Evolutionary conservation across 2,329 filamentous ascomycete genomes (phyloP), one percentile per base, ranked within the genome.

Genomic region (Aspergillus eucalypticola): DNA sequence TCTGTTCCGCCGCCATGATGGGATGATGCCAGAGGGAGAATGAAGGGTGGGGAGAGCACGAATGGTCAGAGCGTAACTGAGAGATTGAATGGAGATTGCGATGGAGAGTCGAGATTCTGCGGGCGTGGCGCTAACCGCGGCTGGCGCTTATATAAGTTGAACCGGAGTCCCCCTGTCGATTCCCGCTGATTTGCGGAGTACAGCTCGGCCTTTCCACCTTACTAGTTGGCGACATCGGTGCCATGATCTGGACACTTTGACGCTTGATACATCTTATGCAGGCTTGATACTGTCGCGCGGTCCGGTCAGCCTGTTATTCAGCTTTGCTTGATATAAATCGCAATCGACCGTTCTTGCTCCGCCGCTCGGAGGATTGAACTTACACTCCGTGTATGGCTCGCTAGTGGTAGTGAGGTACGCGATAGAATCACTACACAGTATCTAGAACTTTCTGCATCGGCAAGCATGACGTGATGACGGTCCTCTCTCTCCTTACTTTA

Each of bases 1-100:
- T 88, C 81, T 97, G 94, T 87, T 99, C 95, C 67, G 94, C 93
- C 59, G 94, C 94, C 94, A 98, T 96, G 68, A 53, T 78, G 41
- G 41, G 52, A 58, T 54, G 39, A 38, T 41, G 49, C 8, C 23
- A 46, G 50, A 21, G 49, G 46, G 11, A 48, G 39, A 59, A 52
- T 39, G 19, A 17, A 27, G 32, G 11, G 42, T 42, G 39, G 49
- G 21, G 25, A 35, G 53, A n/a, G 46, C 32, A 39, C 32, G 19
- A 38, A 29, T 41, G 55, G 58, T 39, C 27, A 19, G 29, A 17
- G 42, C 52, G 58, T 29, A 42, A 49, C 35, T 48, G 48, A 59
- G 42, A 25, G 51, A 46, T 42, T 62, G 55, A 56, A 19, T 35
- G 53, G 25, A 32, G 53, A 39, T 57, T 54, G 61, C 54, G 48